These are phyloP conservation scores for Aureobasidium sp. DNA, from an alignment of 2,329 filamentous ascomycete species.

Conservation along the genomic window DNA sequence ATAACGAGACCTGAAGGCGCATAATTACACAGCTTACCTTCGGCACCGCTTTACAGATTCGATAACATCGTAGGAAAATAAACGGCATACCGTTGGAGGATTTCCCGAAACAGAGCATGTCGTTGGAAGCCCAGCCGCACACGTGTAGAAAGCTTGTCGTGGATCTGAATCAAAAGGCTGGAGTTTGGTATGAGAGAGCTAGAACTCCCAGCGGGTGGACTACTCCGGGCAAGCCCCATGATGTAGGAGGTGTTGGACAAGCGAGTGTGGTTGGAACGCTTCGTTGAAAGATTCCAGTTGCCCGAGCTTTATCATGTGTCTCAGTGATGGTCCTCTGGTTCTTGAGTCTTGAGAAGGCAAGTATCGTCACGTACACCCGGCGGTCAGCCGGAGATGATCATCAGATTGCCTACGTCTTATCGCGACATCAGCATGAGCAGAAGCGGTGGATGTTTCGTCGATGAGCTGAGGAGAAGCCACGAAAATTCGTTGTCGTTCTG, in stretches of 20 bases:
- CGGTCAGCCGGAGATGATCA: not conserved
- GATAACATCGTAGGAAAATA: not conserved
- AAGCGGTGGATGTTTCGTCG: not conserved
- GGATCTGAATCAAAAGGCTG: not conserved
- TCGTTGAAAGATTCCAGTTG: not conserved
- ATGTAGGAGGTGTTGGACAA: not conserved
- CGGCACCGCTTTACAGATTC: not conserved
- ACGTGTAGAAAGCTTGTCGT: conserved; percentile 1
- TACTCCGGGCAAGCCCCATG: not conserved
- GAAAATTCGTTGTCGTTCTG: not conserved
- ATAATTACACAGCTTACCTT: conserved; percentile 5
- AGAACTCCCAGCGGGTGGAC: not conserved
- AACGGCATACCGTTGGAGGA: conserved; percentile 7
- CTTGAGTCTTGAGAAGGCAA: not conserved
- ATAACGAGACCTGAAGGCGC: not conserved
- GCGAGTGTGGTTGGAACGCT: not conserved
- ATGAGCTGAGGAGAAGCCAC: not conserved
- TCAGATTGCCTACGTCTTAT: not conserved
- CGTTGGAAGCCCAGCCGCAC: conserved; percentile 1
- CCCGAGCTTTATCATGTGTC: not conserved
- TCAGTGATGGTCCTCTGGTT: not conserved
- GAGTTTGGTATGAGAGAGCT: not conserved
- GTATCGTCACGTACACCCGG: not conserved
- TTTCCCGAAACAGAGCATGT: conserved; percentile 1
- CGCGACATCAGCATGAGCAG: not conserved